Base-by-base conservation (phyloP, 495 filamentous ascomycete species). In the Penicillium parvum region DNA sequence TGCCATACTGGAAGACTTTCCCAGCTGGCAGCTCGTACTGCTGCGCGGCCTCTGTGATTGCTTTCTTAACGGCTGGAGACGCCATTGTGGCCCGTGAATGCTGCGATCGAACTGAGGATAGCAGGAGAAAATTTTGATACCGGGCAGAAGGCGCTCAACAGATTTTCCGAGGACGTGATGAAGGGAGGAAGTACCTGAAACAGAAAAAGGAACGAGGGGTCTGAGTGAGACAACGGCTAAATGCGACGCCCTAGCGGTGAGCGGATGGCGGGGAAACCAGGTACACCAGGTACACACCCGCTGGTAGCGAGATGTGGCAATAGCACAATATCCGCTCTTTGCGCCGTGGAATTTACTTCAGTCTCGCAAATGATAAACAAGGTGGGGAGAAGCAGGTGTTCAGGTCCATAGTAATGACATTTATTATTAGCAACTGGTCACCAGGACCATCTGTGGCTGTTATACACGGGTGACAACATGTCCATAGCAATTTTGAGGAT, bases 1-100 rank as follows among this genome's bases (percentile, higher is more conserved):
- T 99, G 52, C 92, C 92, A 79, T 99, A 99, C 50, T 82, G 76
- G 68, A 94, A 97, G 21, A 79, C 66, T 45, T 71, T 78, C 33
- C 78, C 84, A 39, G 75, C 74, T 3, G 85, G 80, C 65, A 88
- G 89, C 18, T 84, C 76, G 47, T 74, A 73, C 40, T 70, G 64
- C 49, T 57, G 49, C 28, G 66, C 68, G 18, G 70, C 70, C 40
- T 68, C 60, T 34, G 63, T 37, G 58, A 73, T 72, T 23, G 69
- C 69, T 56, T 69, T 57, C 49, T 66, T 66, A 42, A 71, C 44
- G 53, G 63, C 62, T 21, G 61, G 63, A 53, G 70, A 72, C 53
- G 66, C 70, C 70, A 73, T 71, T 58, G 54, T 62, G 58, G 60
- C 60, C 53, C 41, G 38, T 50, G 40, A 49, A 32, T 17, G 49